A percentile compares a stretch with the other conserved stretches of the same genome.
Conservation (phyloP, 73 alveolate species). For the Urostyla sp. region DNA sequence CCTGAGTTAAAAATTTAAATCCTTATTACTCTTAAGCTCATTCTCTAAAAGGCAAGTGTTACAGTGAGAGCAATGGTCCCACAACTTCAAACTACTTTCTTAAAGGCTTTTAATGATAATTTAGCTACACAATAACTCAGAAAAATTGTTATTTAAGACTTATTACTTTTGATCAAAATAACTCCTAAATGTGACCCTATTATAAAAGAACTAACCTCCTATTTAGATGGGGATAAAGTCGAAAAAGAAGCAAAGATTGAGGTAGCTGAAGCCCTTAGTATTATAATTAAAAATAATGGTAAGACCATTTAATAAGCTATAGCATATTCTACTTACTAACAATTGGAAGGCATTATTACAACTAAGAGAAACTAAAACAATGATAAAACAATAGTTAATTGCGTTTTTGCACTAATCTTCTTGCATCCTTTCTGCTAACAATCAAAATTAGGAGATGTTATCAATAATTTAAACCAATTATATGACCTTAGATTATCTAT, state of each 20-base stretch:
- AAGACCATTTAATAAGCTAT: conserved; percentile 54
- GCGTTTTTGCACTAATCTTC: conserved; percentile 40
- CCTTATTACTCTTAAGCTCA: conserved; percentile 66
- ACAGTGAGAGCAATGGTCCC: conserved; percentile 75
- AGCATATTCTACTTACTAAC: not conserved
- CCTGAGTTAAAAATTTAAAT: conserved; percentile 76
- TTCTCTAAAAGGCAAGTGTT: conserved; percentile 38
- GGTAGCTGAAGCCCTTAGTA: conserved; percentile 51
- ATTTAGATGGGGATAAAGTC: conserved; percentile 53
- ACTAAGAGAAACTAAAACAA: conserved; percentile 15
- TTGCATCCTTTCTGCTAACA: conserved; percentile 17
- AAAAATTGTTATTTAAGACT: conserved; percentile 34
- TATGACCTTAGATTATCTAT: conserved; percentile 14
- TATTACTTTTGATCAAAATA: conserved; percentile 25
- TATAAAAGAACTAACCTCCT: conserved; percentile 50
- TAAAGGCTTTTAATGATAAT: conserved; percentile 72
- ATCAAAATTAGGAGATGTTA: not conserved
- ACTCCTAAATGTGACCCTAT: conserved; percentile 63
- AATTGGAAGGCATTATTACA: conserved; percentile 5
- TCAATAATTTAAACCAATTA: conserved; percentile 37
- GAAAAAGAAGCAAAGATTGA: conserved; percentile 31
- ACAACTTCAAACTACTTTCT: conserved; percentile 77
- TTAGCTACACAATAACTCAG: conserved; percentile 44
- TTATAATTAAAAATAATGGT: conserved; percentile 40
- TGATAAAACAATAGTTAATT: conserved; percentile 38